Evolutionary conservation across 2,329 filamentous ascomycete species (phyloP), one percentile per base, ranked within the genome.

Genomic region (Golovinomyces cichoracearum): DNA sequence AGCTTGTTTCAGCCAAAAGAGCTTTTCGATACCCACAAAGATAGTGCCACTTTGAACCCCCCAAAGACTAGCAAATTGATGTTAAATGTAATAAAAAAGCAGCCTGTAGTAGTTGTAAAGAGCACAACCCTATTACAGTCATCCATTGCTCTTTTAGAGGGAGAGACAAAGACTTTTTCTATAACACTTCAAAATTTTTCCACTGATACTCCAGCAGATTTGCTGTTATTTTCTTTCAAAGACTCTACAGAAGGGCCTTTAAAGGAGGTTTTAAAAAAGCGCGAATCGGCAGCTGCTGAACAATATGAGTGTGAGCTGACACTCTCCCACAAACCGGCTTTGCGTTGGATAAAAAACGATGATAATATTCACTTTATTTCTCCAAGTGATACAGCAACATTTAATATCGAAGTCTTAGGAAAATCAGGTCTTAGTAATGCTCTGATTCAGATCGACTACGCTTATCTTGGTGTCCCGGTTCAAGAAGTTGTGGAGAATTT

Each of bases 71-170:
- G 70, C 37, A 66, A 61, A 5, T 60, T 86, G 45, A 68, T 69
- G 22, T 69, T 92, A 38, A 83, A 74, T 48, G 83, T 93, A 22
- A 85, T 94, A 50, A 70, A 76, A 2, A 68, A 76, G 41, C 84
- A 94, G 60, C 90, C 90, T 5, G 65, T 83, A 3, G 66, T 95
- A 3, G 66, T 77, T 2, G 71, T 94, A 19, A 79, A 82, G 57
- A 78, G 78, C 6, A 80, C 79, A 3, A 83, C 80, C 12, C 69
- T 94, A 1, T 74, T 80, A 0, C 86, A 94, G 58, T 83, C 81
- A 21, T 82, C 84, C 9, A 67, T 93, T 31, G 94, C 93, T 85
- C 72, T 98, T 10, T 68, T 98, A 5, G 88, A 95, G 64, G 90
- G 90, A 40, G 88, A 98, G 63, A 73, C 72, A 21, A 78, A 77